A percentile compares a stretch with the other conserved stretches of the same genome.
Evolutionary conservation across 1,139 yeast species (phyloP).

Genomic region (Candida sanyaensis): DNA sequence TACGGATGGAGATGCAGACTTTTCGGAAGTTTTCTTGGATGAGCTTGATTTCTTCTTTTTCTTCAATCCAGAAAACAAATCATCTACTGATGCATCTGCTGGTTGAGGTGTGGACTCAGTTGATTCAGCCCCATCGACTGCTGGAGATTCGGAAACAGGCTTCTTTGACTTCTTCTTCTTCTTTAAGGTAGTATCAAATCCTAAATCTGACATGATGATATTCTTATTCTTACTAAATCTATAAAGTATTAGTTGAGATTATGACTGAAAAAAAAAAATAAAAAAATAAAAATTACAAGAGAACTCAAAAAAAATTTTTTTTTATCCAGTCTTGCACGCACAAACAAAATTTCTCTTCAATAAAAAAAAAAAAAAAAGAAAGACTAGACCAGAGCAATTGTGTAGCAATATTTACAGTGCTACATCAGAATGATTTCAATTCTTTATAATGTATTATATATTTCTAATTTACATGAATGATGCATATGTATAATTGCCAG

Average conservation of each 20-base stretch:
- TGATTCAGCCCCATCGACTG: constrained; percentile 7
- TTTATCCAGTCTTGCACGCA: constrained; percentile 4
- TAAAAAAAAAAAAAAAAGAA: no score
- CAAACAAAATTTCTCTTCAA: neutral
- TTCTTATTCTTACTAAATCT: neutral
- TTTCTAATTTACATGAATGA: no score
- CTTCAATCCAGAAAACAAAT: constrained; percentile 55
- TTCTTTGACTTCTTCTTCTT: constrained; percentile 32
- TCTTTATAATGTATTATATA: no score
- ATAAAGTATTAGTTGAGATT: neutral
- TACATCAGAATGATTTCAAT: no score
- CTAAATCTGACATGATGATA: constrained; percentile 55
- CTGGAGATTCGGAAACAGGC: constrained; percentile 9
- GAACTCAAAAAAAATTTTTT: neutral
- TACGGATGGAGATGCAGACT: constrained; percentile 32
- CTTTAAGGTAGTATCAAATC: constrained; percentile 77
- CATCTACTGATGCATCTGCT: constrained; percentile 41
- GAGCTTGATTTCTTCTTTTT: constrained; percentile 48
- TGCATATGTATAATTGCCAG: no score
- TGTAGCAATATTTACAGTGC: no score
- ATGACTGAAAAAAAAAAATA: constrained; percentile 2
- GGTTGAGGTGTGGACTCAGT: constrained; percentile 14
- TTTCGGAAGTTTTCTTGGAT: constrained; percentile 17
- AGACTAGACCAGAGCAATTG: no score
- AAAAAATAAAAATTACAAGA: neutral